These are phyloP conservation scores for Rhizoctonia solani DNA, from an alignment of 1,284 basidiomycete genomes.

Conservation along the genomic window DNA sequence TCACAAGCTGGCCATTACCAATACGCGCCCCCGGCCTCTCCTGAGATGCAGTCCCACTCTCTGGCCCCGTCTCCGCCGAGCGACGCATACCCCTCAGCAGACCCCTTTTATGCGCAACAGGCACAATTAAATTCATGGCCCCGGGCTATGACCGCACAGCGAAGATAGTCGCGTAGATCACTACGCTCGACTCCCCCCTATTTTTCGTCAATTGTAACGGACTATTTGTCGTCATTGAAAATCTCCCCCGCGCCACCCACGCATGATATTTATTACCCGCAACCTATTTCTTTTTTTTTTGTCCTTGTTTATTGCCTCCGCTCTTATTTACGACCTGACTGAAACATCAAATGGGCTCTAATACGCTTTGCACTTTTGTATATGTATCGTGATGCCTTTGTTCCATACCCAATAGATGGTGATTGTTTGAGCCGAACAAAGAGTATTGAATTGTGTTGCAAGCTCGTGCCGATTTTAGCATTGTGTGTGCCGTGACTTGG, in stretches of 20 bases:
- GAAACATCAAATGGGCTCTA: constrained; percentile 6
- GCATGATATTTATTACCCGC: constrained; percentile 33
- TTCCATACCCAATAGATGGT: constrained; percentile 27
- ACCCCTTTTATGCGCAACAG: constrained; percentile 25
- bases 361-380: constrained; percentile 14
- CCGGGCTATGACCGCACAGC: constrained; percentile 15
- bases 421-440: background rate
- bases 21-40: background rate
- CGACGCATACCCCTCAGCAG: constrained; percentile 13
- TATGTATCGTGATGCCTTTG: constrained; percentile 12
- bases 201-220: constrained; percentile 1
- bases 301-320: constrained; percentile 20
- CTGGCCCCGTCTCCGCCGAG: background rate
- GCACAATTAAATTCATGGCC: constrained; percentile 16
- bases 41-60: constrained; percentile 24
- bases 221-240: constrained; percentile 16
- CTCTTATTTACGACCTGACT: constrained; percentile 25
- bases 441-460: background rate
- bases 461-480: background rate
- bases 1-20: constrained; percentile 7
- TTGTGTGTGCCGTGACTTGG: too few species aligned
- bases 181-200: too few species aligned
- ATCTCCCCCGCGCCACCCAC: background rate
- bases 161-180: constrained; percentile 1
- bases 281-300: background rate